Conservation (phyloP, 352 stramenopile genomes). For the Phytophthora kernoviae region DNA sequence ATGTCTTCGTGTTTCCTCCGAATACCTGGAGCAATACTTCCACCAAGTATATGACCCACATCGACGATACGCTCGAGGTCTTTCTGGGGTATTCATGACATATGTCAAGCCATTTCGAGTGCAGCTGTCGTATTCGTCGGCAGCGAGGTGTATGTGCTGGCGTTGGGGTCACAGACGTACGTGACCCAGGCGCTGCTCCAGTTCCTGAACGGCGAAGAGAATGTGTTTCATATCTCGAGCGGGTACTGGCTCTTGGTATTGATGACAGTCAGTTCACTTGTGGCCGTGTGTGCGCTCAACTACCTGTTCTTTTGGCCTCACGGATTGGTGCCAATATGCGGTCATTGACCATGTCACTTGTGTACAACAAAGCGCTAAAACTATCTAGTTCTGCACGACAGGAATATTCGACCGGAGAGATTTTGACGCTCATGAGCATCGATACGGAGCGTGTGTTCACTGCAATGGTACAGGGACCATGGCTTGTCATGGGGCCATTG, state of each 20-base stretch:
- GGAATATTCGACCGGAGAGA: constrained; percentile 41
- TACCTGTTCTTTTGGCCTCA: constrained; percentile 42
- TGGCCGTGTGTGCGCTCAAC: constrained; percentile 34
- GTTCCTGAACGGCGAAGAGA: constrained; percentile 34
- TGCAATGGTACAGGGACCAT: constrained; percentile 29
- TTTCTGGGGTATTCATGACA: constrained; percentile 24
- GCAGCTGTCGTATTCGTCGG: constrained; percentile 18
- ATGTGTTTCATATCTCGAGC: constrained; percentile 28
- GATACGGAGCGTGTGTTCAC: constrained; percentile 46
- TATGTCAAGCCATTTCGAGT: constrained; percentile 23
- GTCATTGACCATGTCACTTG: constrained; percentile 44
- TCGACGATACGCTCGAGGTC: constrained; percentile 3
- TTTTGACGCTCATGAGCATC: constrained; percentile 47
- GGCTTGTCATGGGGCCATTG: constrained; percentile 35
- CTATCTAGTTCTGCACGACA: constrained; percentile 49
- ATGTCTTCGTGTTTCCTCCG: constrained; percentile 25
- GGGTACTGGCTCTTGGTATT: constrained; percentile 38
- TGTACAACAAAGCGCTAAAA: constrained; percentile 66
- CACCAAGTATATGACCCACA: constrained; percentile 18
- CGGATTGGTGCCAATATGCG: constrained; percentile 47
- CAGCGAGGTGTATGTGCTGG: constrained; percentile 34
- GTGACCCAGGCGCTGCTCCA: constrained; percentile 32
- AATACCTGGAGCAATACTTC: constrained; percentile 27
- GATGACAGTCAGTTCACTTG: constrained; percentile 25
- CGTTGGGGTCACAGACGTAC: constrained; percentile 33